Evolutionary conservation across 2,329 filamentous ascomycete species (phyloP), one percentile per base, ranked within the genome.

Genomic region (Aspergillus felis): DNA sequence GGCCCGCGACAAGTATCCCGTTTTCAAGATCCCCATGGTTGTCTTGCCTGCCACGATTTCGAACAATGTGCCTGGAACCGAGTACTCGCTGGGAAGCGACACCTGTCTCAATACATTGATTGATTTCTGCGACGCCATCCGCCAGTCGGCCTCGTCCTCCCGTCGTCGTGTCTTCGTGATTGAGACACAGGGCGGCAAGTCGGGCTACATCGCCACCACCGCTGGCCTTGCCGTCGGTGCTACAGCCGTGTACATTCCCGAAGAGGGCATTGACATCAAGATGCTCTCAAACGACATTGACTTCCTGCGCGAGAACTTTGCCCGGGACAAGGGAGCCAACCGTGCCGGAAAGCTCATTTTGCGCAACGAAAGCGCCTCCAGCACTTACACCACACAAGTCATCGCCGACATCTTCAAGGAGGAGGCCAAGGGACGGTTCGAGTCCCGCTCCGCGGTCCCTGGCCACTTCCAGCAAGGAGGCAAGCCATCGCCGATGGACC

Each of bases 1-100:
- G 78, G 92, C 89, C 14, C 84, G 92, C 56, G 83, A 86, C 38
- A 78, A 90, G 60, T 96, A 90, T 76, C 87, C 90, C 10, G 88
- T 89, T 1, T 89, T 99, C 71, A 92, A 91, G 74, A 97, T 99
- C 62, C 94, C 94, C 22, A 91, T 97, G 82, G 84, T 89, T 54
- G 83, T 97, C 46, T 82, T 99, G 27, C 94, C 94, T 0, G 94
- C 94, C n/a, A 99, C 94, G 9, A 93, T 99, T 66, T 96, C 91
- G 64, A 99, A 99, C 82, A 99, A 99, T 73, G 94, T 99, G 4
- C 94, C 94, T 0, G 94, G 94, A 42, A 96, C 93, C 0, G 94
- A 99, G 76, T 97, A 97, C 79, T 97, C 92, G 1, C 85, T 99
- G 49, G 94, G 94, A 47, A 96, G 92, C 32, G 94, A 99, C 70